These are phyloP conservation scores for Gnetum montanum DNA, from an alignment of 75 land plant genomes.

Conservation along the genomic window DNA sequence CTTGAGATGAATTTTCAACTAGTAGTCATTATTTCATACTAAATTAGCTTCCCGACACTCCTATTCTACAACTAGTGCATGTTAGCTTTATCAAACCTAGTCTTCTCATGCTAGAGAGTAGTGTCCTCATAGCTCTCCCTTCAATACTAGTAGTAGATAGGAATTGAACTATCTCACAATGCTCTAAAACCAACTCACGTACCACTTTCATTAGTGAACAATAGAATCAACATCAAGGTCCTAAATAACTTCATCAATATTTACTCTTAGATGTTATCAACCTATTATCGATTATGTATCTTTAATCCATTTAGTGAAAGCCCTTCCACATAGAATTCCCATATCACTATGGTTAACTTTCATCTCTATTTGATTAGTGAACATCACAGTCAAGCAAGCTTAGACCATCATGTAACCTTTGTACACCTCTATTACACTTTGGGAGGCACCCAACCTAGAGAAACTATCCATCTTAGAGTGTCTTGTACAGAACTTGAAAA, in stretches of 20 bases:
- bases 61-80: no score
- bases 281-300: neutral
- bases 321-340: neutral
- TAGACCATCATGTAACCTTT: neutral
- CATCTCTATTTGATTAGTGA: neutral
- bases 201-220: neutral
- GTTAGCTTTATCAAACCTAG: no score
- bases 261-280: neutral
- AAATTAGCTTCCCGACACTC: no score
- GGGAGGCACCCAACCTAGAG: neutral
- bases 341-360: neutral
- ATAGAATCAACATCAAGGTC: neutral
- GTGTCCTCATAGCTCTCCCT: neutral
- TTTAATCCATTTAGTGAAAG: neutral
- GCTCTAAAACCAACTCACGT: neutral
- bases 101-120: no score
- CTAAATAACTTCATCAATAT: neutral
- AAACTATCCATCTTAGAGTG: no score
- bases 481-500: no score
- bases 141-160: neutral
- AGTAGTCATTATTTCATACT: no score
- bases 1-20: no score
- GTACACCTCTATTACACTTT: neutral
- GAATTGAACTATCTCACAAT: neutral
- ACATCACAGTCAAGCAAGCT: neutral